Evolutionary conservation across 1,139 yeast species (phyloP), one percentile per base, ranked within the genome.

Genomic region (Geotrichum fermentans): DNA sequence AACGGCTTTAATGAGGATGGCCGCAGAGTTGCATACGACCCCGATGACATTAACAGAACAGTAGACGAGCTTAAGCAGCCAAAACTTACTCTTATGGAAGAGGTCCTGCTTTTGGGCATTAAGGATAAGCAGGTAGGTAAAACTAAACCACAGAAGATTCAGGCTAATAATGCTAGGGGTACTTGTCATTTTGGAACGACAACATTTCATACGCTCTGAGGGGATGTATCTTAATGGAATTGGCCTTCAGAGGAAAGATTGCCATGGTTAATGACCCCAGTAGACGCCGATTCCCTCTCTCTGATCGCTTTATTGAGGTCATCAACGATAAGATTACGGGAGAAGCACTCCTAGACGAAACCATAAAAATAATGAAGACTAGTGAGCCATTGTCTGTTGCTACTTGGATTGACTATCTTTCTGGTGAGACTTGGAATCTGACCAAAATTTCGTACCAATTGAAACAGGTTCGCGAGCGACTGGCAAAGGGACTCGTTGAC

Each of bases 121-220:
- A 90, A 92, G 64, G 98, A 92, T 67, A 84, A 85, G 61, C 97
- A 92, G 58, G 53, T 46, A 20, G 22, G 49, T 46, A 57, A 50
- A 28, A 6, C 7, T 8, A 1, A 6, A 16, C 14, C 22, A 4
- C 11, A 13, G 2, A 13, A 16, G 14, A 3, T 26, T 18, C 11
- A 18, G 26, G 13, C 33, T 18, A 39, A 24, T 17, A n/a, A 26
- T 16, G 2, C 14, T 29, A 58, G 68, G 98, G 98, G 5, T 89
- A 90, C 66, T 74, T 92, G 52, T 88, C 97, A 20, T 92, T 92
- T 68, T 92, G 98, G 98, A 94, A 92, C 66, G 99, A 92, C 68
- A 90, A 88, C 66, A 90, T 92, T 52, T 88, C 97, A 26, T 94
- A 92, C 69, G 96, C 97, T 1, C 76, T 92, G 54, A 81, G 99